Percentiles rank a stretch among this genome's conserved stretches.
Conservation (phyloP, 75 land plant species). For the Selaginella tamariscina region DNA sequence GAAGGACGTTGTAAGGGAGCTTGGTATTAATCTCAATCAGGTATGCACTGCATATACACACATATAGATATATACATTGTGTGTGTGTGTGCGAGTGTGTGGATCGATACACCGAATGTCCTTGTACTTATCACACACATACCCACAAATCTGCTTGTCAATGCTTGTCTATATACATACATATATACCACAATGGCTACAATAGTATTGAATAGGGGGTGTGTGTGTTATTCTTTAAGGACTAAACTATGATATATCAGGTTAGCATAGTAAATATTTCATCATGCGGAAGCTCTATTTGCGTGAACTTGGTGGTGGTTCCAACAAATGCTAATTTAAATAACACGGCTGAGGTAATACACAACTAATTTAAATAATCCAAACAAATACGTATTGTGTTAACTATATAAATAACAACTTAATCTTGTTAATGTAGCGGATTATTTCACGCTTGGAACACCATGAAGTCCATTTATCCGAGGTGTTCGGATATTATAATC, state of each 20-base stretch:
- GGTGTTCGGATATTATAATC: not conserved
- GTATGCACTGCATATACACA: too few species aligned
- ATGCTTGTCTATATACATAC: not conserved
- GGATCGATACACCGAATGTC: too few species aligned
- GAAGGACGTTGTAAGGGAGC: not conserved
- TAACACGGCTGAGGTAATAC: not conserved
- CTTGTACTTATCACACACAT: too few species aligned
- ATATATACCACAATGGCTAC: too few species aligned
- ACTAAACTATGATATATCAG: not conserved
- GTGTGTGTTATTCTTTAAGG: too few species aligned
- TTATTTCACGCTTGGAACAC: not conserved
- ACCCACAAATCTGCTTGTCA: not conserved
- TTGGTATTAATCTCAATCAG: not conserved
- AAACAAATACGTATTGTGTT: too few species aligned
- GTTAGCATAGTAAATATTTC: not conserved
- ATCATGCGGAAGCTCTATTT: not conserved
- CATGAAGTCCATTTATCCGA: not conserved
- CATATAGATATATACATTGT: too few species aligned
- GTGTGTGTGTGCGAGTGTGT: too few species aligned
- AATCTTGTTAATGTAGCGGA: not conserved
- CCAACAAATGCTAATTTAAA: not conserved
- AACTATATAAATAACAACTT: not conserved
- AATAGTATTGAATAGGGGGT: too few species aligned
- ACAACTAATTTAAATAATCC: too few species aligned
- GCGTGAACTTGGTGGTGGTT: not conserved